Conservation (phyloP, 2,329 filamentous ascomycete genomes). For the Daldinia sp. region DNA sequence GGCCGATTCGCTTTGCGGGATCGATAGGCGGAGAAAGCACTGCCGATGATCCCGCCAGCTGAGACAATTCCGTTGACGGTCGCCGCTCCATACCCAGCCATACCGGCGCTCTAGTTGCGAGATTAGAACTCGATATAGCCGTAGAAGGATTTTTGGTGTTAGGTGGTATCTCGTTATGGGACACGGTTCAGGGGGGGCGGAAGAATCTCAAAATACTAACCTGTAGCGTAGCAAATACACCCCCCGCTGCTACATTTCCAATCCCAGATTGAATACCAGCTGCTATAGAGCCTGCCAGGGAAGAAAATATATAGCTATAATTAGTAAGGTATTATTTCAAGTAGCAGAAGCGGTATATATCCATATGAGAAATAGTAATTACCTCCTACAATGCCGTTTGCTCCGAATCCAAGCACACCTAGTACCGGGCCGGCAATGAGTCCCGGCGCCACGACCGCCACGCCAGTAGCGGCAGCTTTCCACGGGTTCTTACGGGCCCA, state of each 20-base stretch:
- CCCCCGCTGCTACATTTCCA: conserved; percentile 35
- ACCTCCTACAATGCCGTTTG: conserved; percentile 33
- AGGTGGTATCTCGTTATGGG: neutral
- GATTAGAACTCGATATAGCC: neutral
- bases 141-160: no score
- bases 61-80: conserved; percentile 29
- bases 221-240: conserved; percentile 37
- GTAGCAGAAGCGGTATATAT: neutral
- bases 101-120: conserved; percentile 32
- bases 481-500: conserved; percentile 34
- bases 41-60: neutral
- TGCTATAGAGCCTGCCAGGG: conserved; percentile 33
- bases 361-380: no score
- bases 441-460: conserved; percentile 23
- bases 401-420: conserved; percentile 31
- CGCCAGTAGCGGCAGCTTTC: conserved; percentile 14
- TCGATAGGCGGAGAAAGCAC: neutral
- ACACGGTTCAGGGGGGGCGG: no score
- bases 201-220: neutral
- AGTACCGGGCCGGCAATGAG: conserved; percentile 22
- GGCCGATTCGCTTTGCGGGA: neutral
- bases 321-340: neutral
- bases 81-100: conserved; percentile 39
- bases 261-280: conserved; percentile 34
- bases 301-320: neutral